Percentiles rank a stretch among this genome's conserved stretches.
phyloP scores from a whole-genome alignment of 768 basidiomycete species.

The Leccinum fibrillosum region DNA sequence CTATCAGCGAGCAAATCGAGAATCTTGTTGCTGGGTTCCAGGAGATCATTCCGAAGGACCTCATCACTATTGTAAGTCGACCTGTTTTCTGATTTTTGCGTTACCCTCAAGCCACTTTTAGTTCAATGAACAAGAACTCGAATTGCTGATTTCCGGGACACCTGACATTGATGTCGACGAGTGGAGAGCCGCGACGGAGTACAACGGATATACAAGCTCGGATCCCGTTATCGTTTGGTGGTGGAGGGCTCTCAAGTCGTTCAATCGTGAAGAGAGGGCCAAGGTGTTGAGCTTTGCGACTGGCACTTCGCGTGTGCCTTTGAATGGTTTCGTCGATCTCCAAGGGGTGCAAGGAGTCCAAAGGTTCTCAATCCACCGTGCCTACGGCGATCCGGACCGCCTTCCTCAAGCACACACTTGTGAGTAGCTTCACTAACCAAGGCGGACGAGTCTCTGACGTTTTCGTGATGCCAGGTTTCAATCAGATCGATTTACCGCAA shows the following conservation, averaged over 20 bases:
- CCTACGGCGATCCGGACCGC: slow-evolving; percentile 81
- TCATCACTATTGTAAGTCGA: slow-evolving; percentile 80
- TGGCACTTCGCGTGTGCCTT: slow-evolving; percentile 86
- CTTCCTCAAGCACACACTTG: slow-evolving; percentile 90
- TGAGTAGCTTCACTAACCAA: slow-evolving; percentile 35
- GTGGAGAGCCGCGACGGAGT: slow-evolving; percentile 90
- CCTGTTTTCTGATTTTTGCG: neutral
- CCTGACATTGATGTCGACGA: slow-evolving; percentile 99
- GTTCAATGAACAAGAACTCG: slow-evolving; percentile 95
- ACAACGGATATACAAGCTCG: slow-evolving; percentile 81
- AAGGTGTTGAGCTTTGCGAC: slow-evolving; percentile 98
- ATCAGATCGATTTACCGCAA: slow-evolving; percentile 91
- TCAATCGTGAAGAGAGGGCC: slow-evolving; percentile 93
- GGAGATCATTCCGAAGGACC: slow-evolving; percentile 95
- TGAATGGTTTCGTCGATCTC: slow-evolving; percentile 93
- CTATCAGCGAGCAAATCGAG: slow-evolving; percentile 95
- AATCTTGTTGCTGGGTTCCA: slow-evolving; percentile 89
- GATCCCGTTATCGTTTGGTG: slow-evolving; percentile 98
- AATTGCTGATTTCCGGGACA: slow-evolving; percentile 91
- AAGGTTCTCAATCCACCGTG: slow-evolving; percentile 93
- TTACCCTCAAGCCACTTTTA: slow-evolving; percentile 28
- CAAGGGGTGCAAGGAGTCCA: slow-evolving; percentile 94
- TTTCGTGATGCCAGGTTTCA: slow-evolving; percentile 61
- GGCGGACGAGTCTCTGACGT: slow-evolving; percentile 12
- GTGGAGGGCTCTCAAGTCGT: slow-evolving; percentile 98